Percentiles rank a stretch among this genome's conserved stretches.
phyloP scores from a whole-genome alignment of 495 filamentous ascomycete genomes.

The Thermothielavioides terrestris region DNA sequence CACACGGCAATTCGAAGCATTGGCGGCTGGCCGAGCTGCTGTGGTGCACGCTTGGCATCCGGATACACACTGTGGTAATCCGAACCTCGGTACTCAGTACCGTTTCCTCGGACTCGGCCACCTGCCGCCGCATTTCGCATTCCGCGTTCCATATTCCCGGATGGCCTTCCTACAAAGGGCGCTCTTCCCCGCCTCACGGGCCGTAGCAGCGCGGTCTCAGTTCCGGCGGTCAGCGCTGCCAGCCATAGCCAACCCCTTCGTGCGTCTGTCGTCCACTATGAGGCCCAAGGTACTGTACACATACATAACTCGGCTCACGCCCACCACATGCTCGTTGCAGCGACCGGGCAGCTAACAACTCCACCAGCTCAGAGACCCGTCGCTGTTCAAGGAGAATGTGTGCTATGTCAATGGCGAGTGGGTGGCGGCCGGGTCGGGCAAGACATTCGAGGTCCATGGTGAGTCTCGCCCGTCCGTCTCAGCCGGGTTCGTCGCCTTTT shows the following conservation, averaged over 20 bases:
- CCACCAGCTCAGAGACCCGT: conserved; percentile 63
- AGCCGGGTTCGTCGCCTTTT: background rate
- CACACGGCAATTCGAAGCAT: too few species aligned
- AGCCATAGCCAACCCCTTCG: conserved; percentile 5
- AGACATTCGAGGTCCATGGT: conserved; percentile 76
- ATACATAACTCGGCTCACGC: too few species aligned
- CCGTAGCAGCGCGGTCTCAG: conserved; percentile 21
- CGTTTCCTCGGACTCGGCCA: too few species aligned
- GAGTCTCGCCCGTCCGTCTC: conserved; percentile 3
- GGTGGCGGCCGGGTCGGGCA: conserved; percentile 62
- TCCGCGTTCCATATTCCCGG: background rate
- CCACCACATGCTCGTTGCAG: background rate
- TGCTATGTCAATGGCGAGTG: conserved; percentile 83
- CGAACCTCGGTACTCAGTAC: background rate
- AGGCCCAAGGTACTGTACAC: conserved; percentile 39
- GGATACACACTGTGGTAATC: conserved; percentile 1
- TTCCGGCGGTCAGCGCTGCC: conserved; percentile 33
- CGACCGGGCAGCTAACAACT: conserved; percentile 19
- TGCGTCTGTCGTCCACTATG: conserved; percentile 37
- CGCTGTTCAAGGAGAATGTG: conserved; percentile 68
- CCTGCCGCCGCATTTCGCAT: background rate
- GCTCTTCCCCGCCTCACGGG: conserved; percentile 24
- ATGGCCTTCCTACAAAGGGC: conserved; percentile 30
- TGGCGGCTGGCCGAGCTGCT: too few species aligned
- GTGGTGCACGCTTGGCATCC: background rate